A percentile compares a stretch with the other conserved stretches of the same genome.
Evolutionary conservation across 2,329 filamentous ascomycete species (phyloP).

Genomic region (Chrysoporthe cubensis): DNA sequence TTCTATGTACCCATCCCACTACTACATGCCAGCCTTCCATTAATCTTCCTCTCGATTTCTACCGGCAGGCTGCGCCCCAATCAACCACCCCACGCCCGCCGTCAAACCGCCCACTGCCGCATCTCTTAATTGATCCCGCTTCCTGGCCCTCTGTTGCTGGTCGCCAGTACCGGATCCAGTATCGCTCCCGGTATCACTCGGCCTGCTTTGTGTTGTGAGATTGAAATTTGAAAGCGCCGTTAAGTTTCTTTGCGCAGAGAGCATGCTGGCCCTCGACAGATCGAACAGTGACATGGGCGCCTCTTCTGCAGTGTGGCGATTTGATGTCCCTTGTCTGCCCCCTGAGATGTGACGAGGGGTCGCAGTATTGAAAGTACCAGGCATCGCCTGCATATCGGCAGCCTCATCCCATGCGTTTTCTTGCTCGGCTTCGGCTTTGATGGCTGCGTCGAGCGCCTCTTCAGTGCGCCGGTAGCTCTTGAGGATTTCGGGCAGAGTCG

Average conservation of each 20-base stretch:
- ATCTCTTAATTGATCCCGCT: conserved; percentile 72
- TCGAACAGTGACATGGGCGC: conserved; percentile 69
- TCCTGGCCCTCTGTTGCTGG: conserved; percentile 55
- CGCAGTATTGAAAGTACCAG: conserved; percentile 54
- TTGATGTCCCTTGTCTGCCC: conserved; percentile 52
- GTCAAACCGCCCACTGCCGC: conserved; percentile 70
- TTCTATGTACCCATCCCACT: not conserved
- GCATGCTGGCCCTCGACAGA: conserved; percentile 63
- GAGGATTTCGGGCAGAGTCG: conserved; percentile 74
- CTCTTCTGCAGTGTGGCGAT: conserved; percentile 50
- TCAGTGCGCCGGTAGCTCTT: conserved; percentile 77
- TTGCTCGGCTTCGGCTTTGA: conserved; percentile 62
- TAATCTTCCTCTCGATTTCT: conserved; percentile 35
- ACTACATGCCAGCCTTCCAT: not conserved
- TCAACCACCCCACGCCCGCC: conserved; percentile 69
- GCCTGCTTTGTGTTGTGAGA: conserved; percentile 45
- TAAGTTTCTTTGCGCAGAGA: conserved; percentile 62
- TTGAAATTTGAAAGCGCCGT: conserved; percentile 58
- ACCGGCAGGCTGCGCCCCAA: conserved; percentile 56
- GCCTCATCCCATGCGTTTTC: conserved; percentile 73
- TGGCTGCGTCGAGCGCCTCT: conserved; percentile 70
- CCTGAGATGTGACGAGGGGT: conserved; percentile 42
- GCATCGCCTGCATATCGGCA: conserved; percentile 62
- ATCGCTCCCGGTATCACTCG: conserved; percentile 33
- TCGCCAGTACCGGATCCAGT: conserved; percentile 4